Conservation (phyloP, 2,329 filamentous ascomycete species). For the Aspergillus eucalypticola region DNA sequence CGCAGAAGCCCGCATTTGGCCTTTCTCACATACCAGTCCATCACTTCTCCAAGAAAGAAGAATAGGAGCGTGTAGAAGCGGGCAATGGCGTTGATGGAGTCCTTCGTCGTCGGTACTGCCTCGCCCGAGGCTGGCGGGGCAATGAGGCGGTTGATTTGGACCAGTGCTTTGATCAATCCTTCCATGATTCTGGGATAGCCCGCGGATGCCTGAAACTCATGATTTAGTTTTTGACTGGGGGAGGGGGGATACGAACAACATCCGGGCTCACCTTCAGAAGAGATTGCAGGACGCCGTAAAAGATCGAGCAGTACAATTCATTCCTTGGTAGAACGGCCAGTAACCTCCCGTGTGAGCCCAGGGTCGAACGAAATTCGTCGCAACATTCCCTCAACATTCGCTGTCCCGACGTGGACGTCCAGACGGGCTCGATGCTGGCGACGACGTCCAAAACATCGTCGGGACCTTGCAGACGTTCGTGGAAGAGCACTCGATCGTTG, state of each 20-base stretch:
- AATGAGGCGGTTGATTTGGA: slow-evolving; percentile 36
- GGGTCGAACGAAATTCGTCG: slow-evolving; percentile 30
- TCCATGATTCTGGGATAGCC: slow-evolving; percentile 38
- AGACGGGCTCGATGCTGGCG: slow-evolving; percentile 28
- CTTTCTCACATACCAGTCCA: slow-evolving; percentile 40
- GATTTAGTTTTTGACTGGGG: neutral
- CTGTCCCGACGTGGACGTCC: slow-evolving; percentile 31
- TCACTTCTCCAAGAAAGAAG: slow-evolving; percentile 40
- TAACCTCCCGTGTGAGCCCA: slow-evolving; percentile 31
- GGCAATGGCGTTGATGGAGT: slow-evolving; percentile 25
- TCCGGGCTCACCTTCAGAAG: slow-evolving; percentile 34
- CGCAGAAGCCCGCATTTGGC: slow-evolving; percentile 37
- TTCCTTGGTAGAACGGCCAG: slow-evolving; percentile 30
- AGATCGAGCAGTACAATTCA: slow-evolving; percentile 33
- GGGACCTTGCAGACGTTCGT: slow-evolving; percentile 30
- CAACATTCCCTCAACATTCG: slow-evolving; percentile 30
- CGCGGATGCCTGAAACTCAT: slow-evolving; percentile 31
- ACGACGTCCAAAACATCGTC: slow-evolving; percentile 34
- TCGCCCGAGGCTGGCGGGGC: slow-evolving; percentile 17
- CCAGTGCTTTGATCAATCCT: slow-evolving; percentile 34
- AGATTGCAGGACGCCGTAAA: slow-evolving; percentile 40
- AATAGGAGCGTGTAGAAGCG: slow-evolving; percentile 38
- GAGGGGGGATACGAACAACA: neutral
- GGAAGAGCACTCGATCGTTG: slow-evolving; percentile 30
- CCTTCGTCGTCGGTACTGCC: slow-evolving; percentile 11